Evolutionary conservation across 2,329 filamentous ascomycete species (phyloP).

Genomic region (Calonectria hongkongensis): DNA sequence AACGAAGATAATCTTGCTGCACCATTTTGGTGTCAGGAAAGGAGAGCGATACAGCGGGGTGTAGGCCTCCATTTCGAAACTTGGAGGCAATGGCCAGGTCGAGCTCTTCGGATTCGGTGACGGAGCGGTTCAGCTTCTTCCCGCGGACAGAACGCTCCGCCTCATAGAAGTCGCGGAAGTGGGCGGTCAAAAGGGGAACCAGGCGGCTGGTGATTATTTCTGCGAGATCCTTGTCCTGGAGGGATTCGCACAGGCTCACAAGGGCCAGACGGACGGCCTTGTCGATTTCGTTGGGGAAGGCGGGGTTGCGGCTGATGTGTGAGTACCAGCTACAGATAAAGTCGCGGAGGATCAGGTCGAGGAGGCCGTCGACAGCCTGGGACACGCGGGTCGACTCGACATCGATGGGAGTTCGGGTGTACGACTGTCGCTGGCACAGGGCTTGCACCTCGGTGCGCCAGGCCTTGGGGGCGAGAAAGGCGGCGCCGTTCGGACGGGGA

Average conservation of each 20-base stretch:
- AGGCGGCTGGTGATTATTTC: conserved; percentile 88
- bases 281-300: conserved; percentile 92
- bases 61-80: conserved; percentile 91
- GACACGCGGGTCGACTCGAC: conserved; percentile 86
- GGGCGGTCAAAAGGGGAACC: conserved; percentile 90
- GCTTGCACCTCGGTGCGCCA: conserved; percentile 84
- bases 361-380: conserved; percentile 84
- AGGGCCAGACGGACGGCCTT: conserved; percentile 84
- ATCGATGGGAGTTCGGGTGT: conserved; percentile 82
- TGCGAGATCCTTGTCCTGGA: conserved; percentile 87
- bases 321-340: conserved; percentile 94
- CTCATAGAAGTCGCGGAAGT: conserved; percentile 92
- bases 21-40: conserved; percentile 89
- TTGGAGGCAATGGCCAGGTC: conserved; percentile 97
- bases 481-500: conserved; percentile 66
- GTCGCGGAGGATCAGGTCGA: conserved; percentile 86
- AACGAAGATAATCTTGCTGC: conserved; percentile 92
- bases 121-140: conserved; percentile 88
- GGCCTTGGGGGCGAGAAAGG: conserved; percentile 76
- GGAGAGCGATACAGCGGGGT: conserved; percentile 87
- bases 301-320: conserved; percentile 86
- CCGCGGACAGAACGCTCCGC: conserved; percentile 92
- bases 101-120: conserved; percentile 97
- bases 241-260: conserved; percentile 80
- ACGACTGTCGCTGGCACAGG: conserved; percentile 79